Base-by-base conservation (phyloP, 148 eudicot genomes). In the Camellia lanceoleosa region DNA sequence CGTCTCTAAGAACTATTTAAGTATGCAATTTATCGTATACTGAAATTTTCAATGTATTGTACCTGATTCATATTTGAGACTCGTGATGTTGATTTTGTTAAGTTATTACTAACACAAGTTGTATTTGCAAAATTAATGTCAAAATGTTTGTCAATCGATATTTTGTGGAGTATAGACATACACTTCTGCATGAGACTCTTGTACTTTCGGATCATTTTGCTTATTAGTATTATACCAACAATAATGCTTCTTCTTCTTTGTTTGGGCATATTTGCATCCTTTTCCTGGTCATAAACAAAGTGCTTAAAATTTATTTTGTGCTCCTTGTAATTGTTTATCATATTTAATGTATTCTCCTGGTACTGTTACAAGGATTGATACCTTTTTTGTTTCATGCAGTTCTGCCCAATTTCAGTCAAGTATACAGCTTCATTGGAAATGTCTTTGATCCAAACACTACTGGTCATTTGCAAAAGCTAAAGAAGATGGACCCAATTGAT, bases 341-440 rank as follows among this genome's bases (percentile, higher is more conserved):
- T 61, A n/a, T 75, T 64, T 55, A 55, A 2, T 71, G 4, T 7
- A 5, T 9, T 30, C 13, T 6, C 68, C 55, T 68, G 4, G 14
- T 62, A 15, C 41, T 79, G 59, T 42, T 52, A 52, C 46, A 30
- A 38, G 11, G 71, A 67, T 18, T 69, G n/a, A 70, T 76, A 30
- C 1, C 12, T 30, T 61, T 73, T 78, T 43, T 67, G 42, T 67
- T 80, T 80, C 75, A 52, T 90, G 87, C 95, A 95, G 99, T 92
- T 85, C 88, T 95, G 62, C 99, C 99, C 20, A 97, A 95, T 88
- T 95, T 95, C 83, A 91, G 91, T 77, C 91, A 93, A 89, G 98
- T 95, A 51, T 30, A 30, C 38, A 30, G 38, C 38, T 30, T 30
- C 38, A 30, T 30, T 30, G 38, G 38, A 0, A 30, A 1, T 30